Percentiles rank a stretch among this genome's conserved stretches.
Conservation (phyloP, 2,329 filamentous ascomycete species). For the Simplicillium sp. region DNA sequence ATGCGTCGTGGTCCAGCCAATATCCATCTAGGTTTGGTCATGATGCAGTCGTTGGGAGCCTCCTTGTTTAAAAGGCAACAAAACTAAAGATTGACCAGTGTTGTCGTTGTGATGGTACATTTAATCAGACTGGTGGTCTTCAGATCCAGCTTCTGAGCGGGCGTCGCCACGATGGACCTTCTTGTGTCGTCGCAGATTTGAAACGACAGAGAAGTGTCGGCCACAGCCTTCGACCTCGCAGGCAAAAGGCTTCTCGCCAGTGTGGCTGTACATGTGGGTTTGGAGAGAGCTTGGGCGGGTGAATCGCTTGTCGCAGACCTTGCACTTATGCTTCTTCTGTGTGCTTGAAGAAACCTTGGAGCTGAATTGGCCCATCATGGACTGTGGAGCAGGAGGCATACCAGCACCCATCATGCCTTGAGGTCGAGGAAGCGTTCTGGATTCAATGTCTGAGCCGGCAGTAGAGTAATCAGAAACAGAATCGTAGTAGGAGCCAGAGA, state of each 20-base stretch:
- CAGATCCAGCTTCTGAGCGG: conserved; percentile 53
- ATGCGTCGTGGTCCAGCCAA: neutral
- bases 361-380: conserved; percentile 98
- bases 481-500: conserved; percentile 81
- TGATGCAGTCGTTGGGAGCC: neutral
- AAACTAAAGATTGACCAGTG: neutral
- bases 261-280: conserved; percentile 98
- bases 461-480: conserved; percentile 93
- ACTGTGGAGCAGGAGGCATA: conserved; percentile 76
- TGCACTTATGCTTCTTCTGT: conserved; percentile 99
- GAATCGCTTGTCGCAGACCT: conserved; percentile 96
- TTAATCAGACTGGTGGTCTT: conserved; percentile 53
- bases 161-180: conserved; percentile 79
- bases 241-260: conserved; percentile 92
- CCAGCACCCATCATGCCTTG: conserved; percentile 51
- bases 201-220: conserved; percentile 93
- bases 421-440: conserved; percentile 75
- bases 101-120: conserved; percentile 1
- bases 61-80: too few relatives aligned
- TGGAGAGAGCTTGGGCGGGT: conserved; percentile 89
- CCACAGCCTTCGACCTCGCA: conserved; percentile 94
- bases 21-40: neutral
- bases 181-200: conserved; percentile 85
- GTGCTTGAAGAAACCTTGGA: conserved; percentile 93
- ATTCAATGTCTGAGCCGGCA: conserved; percentile 76